Evolutionary conservation across 2,329 filamentous ascomycete genomes (phyloP), one percentile per base, ranked within the genome.

Genomic region (Elsinoe batatas): DNA sequence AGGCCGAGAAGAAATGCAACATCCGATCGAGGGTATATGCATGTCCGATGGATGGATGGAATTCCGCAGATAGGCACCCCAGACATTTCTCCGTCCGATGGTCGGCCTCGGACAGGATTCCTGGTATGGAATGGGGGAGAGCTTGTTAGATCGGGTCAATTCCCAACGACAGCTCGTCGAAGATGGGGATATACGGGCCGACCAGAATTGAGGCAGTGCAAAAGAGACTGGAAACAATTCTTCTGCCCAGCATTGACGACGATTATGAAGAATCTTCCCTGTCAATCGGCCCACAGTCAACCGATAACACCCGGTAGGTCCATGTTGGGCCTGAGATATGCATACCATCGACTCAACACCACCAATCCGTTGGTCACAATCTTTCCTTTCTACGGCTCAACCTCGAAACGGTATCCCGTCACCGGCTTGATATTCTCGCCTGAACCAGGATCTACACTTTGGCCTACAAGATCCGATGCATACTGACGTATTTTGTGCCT

Each of bases 311-410:
- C 40, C 17, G 40, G 40, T 44, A 44, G 40, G 20, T 44, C 40
- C 18, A 26, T 44, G 40, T 44, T 44, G 40, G 26, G 40, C 40
- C 26, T 30, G 26, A 26, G 5, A 12, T 22, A 44, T 44, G 40
- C 40, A 44, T 26, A 44, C 40, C 40, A 44, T 44, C 40, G 40
- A 44, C 40, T 44, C 40, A 44, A 44, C 40, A 44, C 18, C 40
- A 44, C 26, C 40, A 26, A 44, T 22, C 26, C 11, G 18, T 44
- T 26, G 32, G 44, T 33, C 44, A 49, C 13, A 35, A 13, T 26
- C 13, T 26, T 20, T 15, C 35, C 12, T 38, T 13, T n/a, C 8
- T 13, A 38, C 47, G 18, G 35, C 8, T n/a, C 26, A n/a, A n/a
- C 15, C 40, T 38, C 15, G 2, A 37, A 26, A 6, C 18, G 47